These are phyloP conservation scores for Hura crepitans DNA, from an alignment of 441 rosid genomes.

Conservation along the genomic window DNA sequence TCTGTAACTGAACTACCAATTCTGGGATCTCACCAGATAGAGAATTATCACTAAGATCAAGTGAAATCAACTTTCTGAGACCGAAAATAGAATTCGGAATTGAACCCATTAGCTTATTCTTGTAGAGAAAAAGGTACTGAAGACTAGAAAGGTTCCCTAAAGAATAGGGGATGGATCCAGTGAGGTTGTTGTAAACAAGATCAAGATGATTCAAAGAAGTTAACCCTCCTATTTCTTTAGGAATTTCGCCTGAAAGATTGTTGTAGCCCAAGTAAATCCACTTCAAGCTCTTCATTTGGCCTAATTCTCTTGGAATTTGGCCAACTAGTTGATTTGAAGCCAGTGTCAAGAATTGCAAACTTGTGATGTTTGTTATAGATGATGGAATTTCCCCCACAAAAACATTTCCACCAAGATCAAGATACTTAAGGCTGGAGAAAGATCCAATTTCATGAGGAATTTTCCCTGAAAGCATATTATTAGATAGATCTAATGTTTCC, in stretches of 20 bases:
- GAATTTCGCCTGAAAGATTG: conserved; percentile 73
- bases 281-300: conserved; percentile 49
- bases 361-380: conserved; percentile 44
- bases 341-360: conserved; percentile 57
- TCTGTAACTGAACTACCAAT: conserved; percentile 43
- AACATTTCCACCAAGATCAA: conserved; percentile 84
- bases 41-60: conserved; percentile 73
- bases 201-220: conserved; percentile 65
- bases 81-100: conserved; percentile 55
- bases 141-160: conserved; percentile 58
- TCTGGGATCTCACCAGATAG: conserved; percentile 73
- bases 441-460: conserved; percentile 49
- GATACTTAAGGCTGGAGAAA: conserved; percentile 45
- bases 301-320: conserved; percentile 44
- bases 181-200: conserved; percentile 80
- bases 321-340: conserved; percentile 78
- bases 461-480: conserved; percentile 63
- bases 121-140: conserved; percentile 67
- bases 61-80: conserved; percentile 52
- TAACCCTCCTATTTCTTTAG: conserved; percentile 52
- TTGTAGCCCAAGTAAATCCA: conserved; percentile 93
- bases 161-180: conserved; percentile 61
- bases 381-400: conserved; percentile 54
- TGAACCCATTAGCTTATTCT: conserved; percentile 58
- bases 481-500: conserved; percentile 65